phyloP scores from a whole-genome alignment of 2,329 filamentous ascomycete genomes.

The Nannizziopsis barbatae region DNA sequence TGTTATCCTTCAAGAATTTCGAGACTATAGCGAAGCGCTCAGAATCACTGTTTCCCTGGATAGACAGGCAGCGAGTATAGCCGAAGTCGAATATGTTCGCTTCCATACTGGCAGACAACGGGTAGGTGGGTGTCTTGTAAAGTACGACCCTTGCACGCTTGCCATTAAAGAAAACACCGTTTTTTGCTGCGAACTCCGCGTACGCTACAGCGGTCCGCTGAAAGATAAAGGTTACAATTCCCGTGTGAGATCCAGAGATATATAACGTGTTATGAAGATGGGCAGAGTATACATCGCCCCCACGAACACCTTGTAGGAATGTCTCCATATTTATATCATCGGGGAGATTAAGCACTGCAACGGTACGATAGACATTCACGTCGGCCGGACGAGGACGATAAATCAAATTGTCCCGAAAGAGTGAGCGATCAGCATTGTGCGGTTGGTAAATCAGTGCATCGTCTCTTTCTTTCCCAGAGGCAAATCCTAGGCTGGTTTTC shows the following conservation, averaged over 20 bases:
- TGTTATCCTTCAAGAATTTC: conserved; percentile 7
- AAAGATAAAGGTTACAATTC: conserved; percentile 23
- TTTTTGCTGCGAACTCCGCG: conserved; percentile 12
- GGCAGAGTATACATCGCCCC: conserved; percentile 23
- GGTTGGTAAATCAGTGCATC: background rate
- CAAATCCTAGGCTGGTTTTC: background rate
- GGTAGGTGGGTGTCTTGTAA: conserved; percentile 24
- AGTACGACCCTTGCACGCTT: conserved; percentile 18
- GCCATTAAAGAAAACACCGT: conserved; percentile 17
- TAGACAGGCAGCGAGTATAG: conserved; percentile 21
- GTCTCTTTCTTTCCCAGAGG: background rate
- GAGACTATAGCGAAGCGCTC: conserved; percentile 11
- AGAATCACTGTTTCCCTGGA: conserved; percentile 14
- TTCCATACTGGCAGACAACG: conserved; percentile 20
- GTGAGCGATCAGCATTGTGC: conserved; percentile 13
- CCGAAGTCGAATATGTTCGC: conserved; percentile 17
- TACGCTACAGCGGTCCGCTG: conserved; percentile 21
- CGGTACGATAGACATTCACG: conserved; percentile 22
- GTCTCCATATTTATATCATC: conserved; percentile 17
- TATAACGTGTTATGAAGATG: conserved; percentile 22
- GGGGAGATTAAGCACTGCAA: conserved; percentile 23
- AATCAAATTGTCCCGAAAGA: conserved; percentile 26
- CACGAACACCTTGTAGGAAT: conserved; percentile 20
- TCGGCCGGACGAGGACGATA: conserved; percentile 21
- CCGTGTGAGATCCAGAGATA: conserved; percentile 24